phyloP scores from a whole-genome alignment of 2,329 filamentous ascomycete species.

The Emericellopsis atlantica region DNA sequence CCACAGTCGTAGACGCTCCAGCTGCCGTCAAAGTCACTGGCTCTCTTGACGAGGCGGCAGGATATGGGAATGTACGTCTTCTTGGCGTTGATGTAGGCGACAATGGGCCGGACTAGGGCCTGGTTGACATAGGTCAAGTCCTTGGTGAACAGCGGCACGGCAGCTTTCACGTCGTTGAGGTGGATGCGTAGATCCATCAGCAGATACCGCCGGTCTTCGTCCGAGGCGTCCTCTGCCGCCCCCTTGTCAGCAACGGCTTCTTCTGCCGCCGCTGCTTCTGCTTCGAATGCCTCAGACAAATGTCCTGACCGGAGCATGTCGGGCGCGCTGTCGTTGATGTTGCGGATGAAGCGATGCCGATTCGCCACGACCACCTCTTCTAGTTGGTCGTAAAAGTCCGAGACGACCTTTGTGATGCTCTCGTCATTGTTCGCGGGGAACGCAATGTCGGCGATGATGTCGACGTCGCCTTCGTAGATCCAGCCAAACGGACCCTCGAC shows the following conservation, averaged over 20 bases:
- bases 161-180: constrained; percentile 86
- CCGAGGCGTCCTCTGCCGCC: constrained; percentile 5
- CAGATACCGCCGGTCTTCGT: constrained; percentile 63
- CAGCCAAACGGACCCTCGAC: constrained; percentile 91
- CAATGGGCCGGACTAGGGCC: constrained; percentile 86
- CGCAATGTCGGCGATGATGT: constrained; percentile 93
- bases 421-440: constrained; percentile 81
- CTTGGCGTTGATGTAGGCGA: constrained; percentile 95
- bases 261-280: constrained; percentile 5
- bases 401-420: constrained; percentile 84
- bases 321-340: constrained; percentile 18
- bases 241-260: constrained; percentile 2
- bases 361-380: constrained; percentile 84
- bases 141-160: constrained; percentile 82
- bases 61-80: constrained; percentile 91
- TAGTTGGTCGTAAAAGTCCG: constrained; percentile 92
- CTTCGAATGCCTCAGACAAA: constrained; percentile 15
- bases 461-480: constrained; percentile 95
- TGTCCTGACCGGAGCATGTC: constrained; percentile 17
- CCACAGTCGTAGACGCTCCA: constrained; percentile 94
- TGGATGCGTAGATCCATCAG: constrained; percentile 94
- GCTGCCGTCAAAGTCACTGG: constrained; percentile 82
- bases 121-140: constrained; percentile 95
- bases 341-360: constrained; percentile 49
- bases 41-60: constrained; percentile 84